These are phyloP conservation scores for Candida saitoana DNA, from an alignment of 805 yeast species.

Conservation along the genomic window DNA sequence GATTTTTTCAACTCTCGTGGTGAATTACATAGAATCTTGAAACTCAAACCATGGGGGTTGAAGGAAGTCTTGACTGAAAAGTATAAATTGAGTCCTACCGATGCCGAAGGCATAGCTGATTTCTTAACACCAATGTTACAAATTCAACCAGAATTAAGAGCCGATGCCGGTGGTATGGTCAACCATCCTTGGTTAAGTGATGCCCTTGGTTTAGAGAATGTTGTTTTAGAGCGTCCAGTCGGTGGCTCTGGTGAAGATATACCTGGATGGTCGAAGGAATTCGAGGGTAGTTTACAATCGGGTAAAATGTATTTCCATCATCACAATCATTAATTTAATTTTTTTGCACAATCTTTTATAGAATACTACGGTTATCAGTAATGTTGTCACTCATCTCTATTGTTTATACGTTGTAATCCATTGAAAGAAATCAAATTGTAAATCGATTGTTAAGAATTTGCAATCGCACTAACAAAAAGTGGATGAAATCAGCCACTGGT, in stretches of 20 bases:
- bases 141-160: conserved; percentile 73
- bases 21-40: conserved; percentile 71
- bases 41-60: conserved; percentile 86
- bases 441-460: neutral
- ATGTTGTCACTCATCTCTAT: neutral
- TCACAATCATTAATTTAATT: conserved; percentile 5
- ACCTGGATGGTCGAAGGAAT: conserved; percentile 83
- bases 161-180: conserved; percentile 94
- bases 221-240: conserved; percentile 65
- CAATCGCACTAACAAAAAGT: neutral
- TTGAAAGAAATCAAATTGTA: too few relatives aligned
- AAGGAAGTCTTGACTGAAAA: conserved; percentile 79
- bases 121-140: conserved; percentile 81
- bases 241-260: conserved; percentile 85
- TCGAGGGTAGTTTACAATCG: conserved; percentile 13
- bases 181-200: conserved; percentile 83
- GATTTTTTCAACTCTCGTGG: conserved; percentile 66
- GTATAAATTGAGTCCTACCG: conserved; percentile 65
- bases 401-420: neutral
- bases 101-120: conserved; percentile 69
- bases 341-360: neutral
- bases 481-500: neutral
- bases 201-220: conserved; percentile 70
- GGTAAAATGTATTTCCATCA: conserved; percentile 10
- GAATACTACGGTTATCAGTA: neutral